Evolutionary conservation across 2,329 filamentous ascomycete species (phyloP).

Genomic region (Exophiala alcalophila): DNA sequence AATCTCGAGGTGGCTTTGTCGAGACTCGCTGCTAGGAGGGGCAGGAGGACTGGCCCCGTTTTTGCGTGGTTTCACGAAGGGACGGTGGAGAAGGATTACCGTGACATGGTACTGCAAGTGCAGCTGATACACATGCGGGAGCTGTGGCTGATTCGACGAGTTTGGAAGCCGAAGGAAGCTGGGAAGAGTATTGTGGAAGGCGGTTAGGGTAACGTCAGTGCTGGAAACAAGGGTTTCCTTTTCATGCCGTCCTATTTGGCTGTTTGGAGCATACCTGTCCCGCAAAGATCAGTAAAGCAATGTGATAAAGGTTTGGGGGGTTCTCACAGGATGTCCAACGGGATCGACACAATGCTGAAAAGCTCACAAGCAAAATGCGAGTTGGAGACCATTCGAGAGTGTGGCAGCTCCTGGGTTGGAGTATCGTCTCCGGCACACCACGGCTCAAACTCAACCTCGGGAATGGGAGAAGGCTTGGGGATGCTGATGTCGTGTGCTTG

Average conservation of each 20-base stretch:
- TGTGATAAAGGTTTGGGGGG: no score
- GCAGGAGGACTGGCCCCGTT: not conserved
- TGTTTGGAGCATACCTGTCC: conserved; percentile 4
- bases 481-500: not conserved
- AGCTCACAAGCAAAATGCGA: not conserved
- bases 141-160: not conserved
- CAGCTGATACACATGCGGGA: conserved; percentile 9
- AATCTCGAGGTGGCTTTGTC: conserved; percentile 1
- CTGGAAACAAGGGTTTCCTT: conserved; percentile 3
- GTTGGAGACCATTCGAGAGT: not conserved
- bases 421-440: not conserved
- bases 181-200: not conserved
- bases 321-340: not conserved
- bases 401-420: not conserved
- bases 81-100: conserved; percentile 10
- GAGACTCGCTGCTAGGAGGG: not conserved
- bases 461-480: conserved; percentile 2
- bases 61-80: conserved; percentile 1
- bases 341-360: not conserved
- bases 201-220: conserved; percentile 1
- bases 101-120: conserved; percentile 12
- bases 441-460: conserved; percentile 1
- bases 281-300: not conserved
- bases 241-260: not conserved
- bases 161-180: not conserved